phyloP scores from a whole-genome alignment of 108 stramenopile species.

The Pseudonitzschia delicatissima region DNA sequence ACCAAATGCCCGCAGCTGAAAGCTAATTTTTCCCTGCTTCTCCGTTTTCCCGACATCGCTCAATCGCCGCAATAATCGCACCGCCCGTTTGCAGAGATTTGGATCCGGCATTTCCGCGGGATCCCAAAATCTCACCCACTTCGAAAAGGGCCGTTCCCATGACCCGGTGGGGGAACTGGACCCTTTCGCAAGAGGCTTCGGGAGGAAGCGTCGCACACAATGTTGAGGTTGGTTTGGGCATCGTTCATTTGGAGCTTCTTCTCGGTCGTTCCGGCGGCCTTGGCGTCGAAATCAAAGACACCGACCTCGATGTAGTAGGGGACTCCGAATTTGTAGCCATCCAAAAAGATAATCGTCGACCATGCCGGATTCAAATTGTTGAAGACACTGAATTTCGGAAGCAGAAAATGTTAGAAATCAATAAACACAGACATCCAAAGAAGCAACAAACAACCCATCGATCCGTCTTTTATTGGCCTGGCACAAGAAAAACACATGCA shows the following conservation, averaged over 20 bases:
- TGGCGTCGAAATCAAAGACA: slow-evolving; percentile 58
- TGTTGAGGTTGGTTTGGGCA: slow-evolving; percentile 25
- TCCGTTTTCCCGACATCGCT: slow-evolving; percentile 42
- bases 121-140: slow-evolving; percentile 68
- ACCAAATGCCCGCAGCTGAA: slow-evolving; percentile 54
- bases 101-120: slow-evolving; percentile 60
- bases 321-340: slow-evolving; percentile 59
- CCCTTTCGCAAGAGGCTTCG: slow-evolving; percentile 30
- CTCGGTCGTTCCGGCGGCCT: slow-evolving; percentile 39
- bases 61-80: slow-evolving; percentile 59
- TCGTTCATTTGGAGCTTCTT: slow-evolving; percentile 40
- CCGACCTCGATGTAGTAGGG: slow-evolving; percentile 57
- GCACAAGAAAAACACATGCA: neutral
- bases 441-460: neutral
- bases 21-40: slow-evolving; percentile 31
- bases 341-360: slow-evolving; percentile 47
- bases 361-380: slow-evolving; percentile 49
- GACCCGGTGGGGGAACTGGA: slow-evolving; percentile 42
- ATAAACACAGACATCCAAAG: neutral
- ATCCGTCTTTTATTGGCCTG: neutral
- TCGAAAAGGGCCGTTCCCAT: slow-evolving; percentile 82
- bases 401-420: neutral
- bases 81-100: slow-evolving; percentile 74
- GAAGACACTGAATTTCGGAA: slow-evolving; percentile 35
- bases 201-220: slow-evolving; percentile 34